These are phyloP conservation scores for Epichloe baconii DNA, from an alignment of 2,329 filamentous ascomycete species.

Conservation along the genomic window DNA sequence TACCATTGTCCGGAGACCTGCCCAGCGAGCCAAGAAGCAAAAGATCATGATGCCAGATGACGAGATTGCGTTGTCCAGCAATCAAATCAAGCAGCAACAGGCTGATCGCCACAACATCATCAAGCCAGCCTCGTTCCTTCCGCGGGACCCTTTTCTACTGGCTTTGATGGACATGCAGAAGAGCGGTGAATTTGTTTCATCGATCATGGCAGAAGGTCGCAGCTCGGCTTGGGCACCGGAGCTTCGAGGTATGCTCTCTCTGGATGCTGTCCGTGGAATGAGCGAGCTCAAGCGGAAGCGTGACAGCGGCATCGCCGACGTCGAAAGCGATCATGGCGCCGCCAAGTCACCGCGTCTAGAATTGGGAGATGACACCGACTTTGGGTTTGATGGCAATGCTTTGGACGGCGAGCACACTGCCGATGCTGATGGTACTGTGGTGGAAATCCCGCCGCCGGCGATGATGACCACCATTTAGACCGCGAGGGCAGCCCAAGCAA, in stretches of 20 bases:
- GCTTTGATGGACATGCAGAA: conserved; percentile 87
- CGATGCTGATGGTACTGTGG: conserved; percentile 46
- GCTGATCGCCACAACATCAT: conserved; percentile 76
- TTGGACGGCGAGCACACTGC: conserved; percentile 40
- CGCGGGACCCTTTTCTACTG: conserved; percentile 74
- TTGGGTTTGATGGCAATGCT: conserved; percentile 28
- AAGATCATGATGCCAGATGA: conserved; percentile 74
- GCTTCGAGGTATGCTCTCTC: conserved; percentile 78
- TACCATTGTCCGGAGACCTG: conserved; percentile 51
- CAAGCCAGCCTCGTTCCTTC: conserved; percentile 69
- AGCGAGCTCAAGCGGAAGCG: conserved; percentile 88
- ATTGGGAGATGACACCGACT: conserved; percentile 52
- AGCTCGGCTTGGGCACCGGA: conserved; percentile 81
- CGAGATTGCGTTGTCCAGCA: conserved; percentile 62
- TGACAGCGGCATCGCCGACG: conserved; percentile 72
- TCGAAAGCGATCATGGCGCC: conserved; percentile 52
- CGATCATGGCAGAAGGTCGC: conserved; percentile 69
- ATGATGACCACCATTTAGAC: conserved; percentile 32
- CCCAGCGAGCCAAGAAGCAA: conserved; percentile 61
- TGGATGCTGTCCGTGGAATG: conserved; percentile 64
- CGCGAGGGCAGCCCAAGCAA: conserved; percentile 36
- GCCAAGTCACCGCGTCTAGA: conserved; percentile 59
- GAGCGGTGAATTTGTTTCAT: conserved; percentile 78
- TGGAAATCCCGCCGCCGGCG: conserved; percentile 44
- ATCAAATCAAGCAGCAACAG: conserved; percentile 76